Conservation (phyloP, 441 rosid genomes). For the Biscutella laevigata region DNA sequence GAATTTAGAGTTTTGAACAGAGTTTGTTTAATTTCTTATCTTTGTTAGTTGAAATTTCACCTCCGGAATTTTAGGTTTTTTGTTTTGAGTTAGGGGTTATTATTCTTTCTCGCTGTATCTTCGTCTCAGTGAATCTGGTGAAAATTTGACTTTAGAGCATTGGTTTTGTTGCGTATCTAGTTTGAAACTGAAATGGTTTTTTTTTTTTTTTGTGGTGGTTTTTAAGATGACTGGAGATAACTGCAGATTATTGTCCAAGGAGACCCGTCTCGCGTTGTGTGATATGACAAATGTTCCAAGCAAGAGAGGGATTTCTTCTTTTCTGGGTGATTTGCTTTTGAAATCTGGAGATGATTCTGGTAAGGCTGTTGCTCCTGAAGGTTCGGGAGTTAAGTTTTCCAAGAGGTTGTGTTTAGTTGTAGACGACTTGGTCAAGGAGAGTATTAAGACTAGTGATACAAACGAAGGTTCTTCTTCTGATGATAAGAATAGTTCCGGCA, state of each 20-base stretch:
- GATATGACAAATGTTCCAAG: slow-evolving; percentile 51
- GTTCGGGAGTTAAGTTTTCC: slow-evolving; percentile 26
- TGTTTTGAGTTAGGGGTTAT: too few species aligned
- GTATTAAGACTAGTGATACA: slow-evolving; percentile 25
- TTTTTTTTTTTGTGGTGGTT: neutral
- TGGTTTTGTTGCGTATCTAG: neutral
- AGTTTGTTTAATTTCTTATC: neutral
- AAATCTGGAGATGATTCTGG: slow-evolving; percentile 32
- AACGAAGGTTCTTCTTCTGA: slow-evolving; percentile 24
- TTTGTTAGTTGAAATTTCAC: neutral
- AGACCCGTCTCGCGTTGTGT: slow-evolving; percentile 34
- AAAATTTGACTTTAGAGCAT: neutral
- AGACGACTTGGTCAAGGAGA: slow-evolving; percentile 39
- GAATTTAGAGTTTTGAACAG: neutral
- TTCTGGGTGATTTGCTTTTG: slow-evolving; percentile 32
- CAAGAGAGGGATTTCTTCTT: slow-evolving; percentile 42
- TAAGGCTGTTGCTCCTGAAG: slow-evolving; percentile 16
- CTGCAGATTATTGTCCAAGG: slow-evolving; percentile 22
- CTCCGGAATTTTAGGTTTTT: neutral
- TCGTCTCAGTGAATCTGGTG: neutral
- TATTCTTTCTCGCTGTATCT: neutral
- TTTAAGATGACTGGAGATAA: slow-evolving; percentile 46
- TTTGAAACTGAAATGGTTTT: neutral
- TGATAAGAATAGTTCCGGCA: slow-evolving; percentile 14
- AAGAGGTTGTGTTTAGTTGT: slow-evolving; percentile 44